These are phyloP conservation scores for Pterocarpus santalinus DNA, from an alignment of 306 rosid species.

Conservation along the genomic window DNA sequence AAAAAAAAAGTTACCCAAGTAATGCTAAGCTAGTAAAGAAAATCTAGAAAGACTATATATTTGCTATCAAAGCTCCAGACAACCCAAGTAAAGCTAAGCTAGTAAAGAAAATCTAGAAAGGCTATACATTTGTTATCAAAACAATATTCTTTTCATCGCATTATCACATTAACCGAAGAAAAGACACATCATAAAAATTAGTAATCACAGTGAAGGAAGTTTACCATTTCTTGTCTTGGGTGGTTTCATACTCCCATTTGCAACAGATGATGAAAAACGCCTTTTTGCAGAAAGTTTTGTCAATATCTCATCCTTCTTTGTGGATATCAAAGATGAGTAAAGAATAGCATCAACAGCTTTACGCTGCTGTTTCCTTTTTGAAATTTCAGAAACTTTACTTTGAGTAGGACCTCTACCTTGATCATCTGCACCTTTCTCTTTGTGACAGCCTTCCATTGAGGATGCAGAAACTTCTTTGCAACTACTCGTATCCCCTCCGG, in stretches of 20 bases:
- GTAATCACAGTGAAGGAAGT: constrained; percentile 34
- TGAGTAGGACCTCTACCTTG: constrained; percentile 53
- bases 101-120: constrained; percentile 12
- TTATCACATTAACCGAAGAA: constrained; percentile 36
- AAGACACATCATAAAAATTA: constrained; percentile 40
- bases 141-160: constrained; percentile 13
- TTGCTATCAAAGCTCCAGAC: not conserved
- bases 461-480: constrained; percentile 55
- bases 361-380: constrained; percentile 92
- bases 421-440: constrained; percentile 54
- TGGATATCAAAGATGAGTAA: constrained; percentile 77
- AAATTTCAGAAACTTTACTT: constrained; percentile 60
- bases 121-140: not conserved
- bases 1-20: not conserved
- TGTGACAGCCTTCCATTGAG: constrained; percentile 47
- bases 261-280: constrained; percentile 58
- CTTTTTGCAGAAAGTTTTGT: constrained; percentile 61
- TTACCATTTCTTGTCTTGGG: constrained; percentile 71
- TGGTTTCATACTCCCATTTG: constrained; percentile 57
- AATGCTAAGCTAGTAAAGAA: constrained; percentile 32
- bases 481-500: constrained; percentile 53
- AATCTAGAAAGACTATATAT: not conserved
- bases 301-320: constrained; percentile 68
- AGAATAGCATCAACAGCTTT: constrained; percentile 94
- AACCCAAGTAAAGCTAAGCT: constrained; percentile 36